phyloP scores from a whole-genome alignment of 768 basidiomycete genomes.

The Lentinula detonsa region DNA sequence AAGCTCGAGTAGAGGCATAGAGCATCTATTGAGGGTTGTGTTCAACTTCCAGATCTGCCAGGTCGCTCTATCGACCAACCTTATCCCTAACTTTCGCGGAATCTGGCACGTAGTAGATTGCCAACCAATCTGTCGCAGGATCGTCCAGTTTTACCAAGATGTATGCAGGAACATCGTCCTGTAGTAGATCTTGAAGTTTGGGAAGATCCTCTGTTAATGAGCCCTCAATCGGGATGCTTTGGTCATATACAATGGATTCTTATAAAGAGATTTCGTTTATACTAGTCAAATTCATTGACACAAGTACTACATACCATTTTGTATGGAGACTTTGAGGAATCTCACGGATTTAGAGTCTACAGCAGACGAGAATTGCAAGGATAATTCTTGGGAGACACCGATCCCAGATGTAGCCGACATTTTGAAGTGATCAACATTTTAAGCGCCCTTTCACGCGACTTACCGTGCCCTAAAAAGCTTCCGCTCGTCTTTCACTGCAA shows the following conservation, averaged over 20 bases:
- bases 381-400: slow-evolving; percentile 51
- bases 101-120: slow-evolving; percentile 80
- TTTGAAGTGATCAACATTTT: not conserved
- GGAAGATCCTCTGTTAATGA: slow-evolving; percentile 59
- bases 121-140: slow-evolving; percentile 61
- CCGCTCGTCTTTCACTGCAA: no score
- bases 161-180: slow-evolving; percentile 67
- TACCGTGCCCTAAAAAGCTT: no score
- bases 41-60: not conserved
- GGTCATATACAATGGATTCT: slow-evolving; percentile 68
- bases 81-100: slow-evolving; percentile 76
- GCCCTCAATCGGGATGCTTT: slow-evolving; percentile 38
- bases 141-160: slow-evolving; percentile 61
- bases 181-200: slow-evolving; percentile 48
- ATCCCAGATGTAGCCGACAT: slow-evolving; percentile 81
- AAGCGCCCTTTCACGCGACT: not conserved
- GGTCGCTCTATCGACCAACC: slow-evolving; percentile 30
- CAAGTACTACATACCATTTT: slow-evolving; percentile 51
- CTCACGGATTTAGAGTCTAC: slow-evolving; percentile 44
- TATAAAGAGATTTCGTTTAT: slow-evolving; percentile 2
- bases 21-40: slow-evolving; percentile 58
- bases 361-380: slow-evolving; percentile 51
- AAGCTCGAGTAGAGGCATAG: slow-evolving; percentile 73
- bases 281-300: not conserved
- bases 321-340: slow-evolving; percentile 75